Evolutionary conservation across 805 yeast genomes (phyloP), one percentile per base, ranked within the genome.

Genomic region (Candida manassasensis): DNA sequence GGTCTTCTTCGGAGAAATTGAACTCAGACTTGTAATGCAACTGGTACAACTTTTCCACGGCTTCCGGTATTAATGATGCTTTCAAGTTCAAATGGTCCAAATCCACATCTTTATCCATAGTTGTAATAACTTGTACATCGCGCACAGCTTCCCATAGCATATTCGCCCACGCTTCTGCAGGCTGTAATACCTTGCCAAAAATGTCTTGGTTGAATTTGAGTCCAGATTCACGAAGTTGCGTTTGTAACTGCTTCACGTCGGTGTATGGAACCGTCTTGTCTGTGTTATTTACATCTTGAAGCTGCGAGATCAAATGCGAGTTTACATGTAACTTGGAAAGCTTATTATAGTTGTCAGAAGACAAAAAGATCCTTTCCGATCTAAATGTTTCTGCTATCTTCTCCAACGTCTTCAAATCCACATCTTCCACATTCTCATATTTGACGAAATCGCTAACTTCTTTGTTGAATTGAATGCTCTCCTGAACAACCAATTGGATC

Each of bases 1-100:
- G 28, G 29, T 64, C 70, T 1, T 50, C 60, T 6, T 44, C 48
- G 0, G 64, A 44, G 38, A 61, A 59, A 36, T 52, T 55, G 32
- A 43, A 48, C 18, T 46, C 45, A 12, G 48, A 39, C 29, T 55
- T 61, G 17, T 46, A 42, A 14, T 46, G 24, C 3, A 59, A 18
- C 18, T 42, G 41, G 27, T 44, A 37, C 8, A 52, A 14, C 35
- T 48, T 51, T 17, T 48, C 52, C 19, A 51, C 41, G 14, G 58
- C 36, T 6, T 35, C 41, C 4, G 44, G 29, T 19, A 49, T 49
- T 36, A 54, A 36, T 2, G 55, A 44, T 11, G 48, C 34, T 34
- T 45, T 52, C 7, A 49, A 37, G 29, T 48, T 43, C 25, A 44
- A 29, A 18, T 45, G 41, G 14, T 49, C 45, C 17, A 40, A 32